phyloP scores from a whole-genome alignment of 1,284 basidiomycete species.

The Cryptococcus sp. region DNA sequence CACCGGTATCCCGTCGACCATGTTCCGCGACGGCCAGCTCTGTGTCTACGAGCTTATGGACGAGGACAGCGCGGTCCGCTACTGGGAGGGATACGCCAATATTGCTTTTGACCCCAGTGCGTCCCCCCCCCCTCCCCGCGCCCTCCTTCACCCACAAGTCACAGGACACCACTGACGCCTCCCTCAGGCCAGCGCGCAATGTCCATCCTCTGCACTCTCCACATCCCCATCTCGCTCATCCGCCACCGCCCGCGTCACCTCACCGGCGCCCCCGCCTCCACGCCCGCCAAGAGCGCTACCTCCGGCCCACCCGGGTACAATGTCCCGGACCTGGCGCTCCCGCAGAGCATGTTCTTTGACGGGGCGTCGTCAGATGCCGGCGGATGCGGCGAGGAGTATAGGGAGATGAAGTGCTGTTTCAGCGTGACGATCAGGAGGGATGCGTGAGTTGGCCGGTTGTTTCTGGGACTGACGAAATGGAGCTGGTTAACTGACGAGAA shows the following conservation, averaged over 20 bases:
- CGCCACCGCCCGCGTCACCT: slow-evolving; percentile 25
- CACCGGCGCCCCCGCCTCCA: slow-evolving; percentile 18
- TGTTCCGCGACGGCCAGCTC: slow-evolving; percentile 62
- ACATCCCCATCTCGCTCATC: slow-evolving; percentile 57
- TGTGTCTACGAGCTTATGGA: slow-evolving; percentile 98
- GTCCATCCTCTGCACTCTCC: slow-evolving; percentile 85
- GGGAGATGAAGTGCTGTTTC: slow-evolving; percentile 86
- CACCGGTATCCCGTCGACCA: slow-evolving; percentile 37
- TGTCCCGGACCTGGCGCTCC: slow-evolving; percentile 25
- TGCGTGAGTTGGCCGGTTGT: slow-evolving; percentile 56
- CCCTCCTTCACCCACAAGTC: slow-evolving; percentile 7
- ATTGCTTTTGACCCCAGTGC: slow-evolving; percentile 78
- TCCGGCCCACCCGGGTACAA: slow-evolving; percentile 9
- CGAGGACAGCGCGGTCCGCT: slow-evolving; percentile 92
- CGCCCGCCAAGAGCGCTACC: slow-evolving; percentile 2
- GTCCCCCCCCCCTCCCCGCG: slow-evolving; percentile 49
- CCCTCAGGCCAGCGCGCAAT: slow-evolving; percentile 59
- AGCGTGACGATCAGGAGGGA: slow-evolving; percentile 91
- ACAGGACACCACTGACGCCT: too few species aligned
- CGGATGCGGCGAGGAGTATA: slow-evolving; percentile 57
- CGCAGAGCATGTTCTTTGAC: slow-evolving; percentile 11
- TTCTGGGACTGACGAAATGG: background rate
- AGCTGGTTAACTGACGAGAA: background rate
- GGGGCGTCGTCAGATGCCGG: slow-evolving; percentile 7
- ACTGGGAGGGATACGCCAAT: slow-evolving; percentile 85